phyloP scores from a whole-genome alignment of 805 yeast species.

The Starmerella etchellsii region DNA sequence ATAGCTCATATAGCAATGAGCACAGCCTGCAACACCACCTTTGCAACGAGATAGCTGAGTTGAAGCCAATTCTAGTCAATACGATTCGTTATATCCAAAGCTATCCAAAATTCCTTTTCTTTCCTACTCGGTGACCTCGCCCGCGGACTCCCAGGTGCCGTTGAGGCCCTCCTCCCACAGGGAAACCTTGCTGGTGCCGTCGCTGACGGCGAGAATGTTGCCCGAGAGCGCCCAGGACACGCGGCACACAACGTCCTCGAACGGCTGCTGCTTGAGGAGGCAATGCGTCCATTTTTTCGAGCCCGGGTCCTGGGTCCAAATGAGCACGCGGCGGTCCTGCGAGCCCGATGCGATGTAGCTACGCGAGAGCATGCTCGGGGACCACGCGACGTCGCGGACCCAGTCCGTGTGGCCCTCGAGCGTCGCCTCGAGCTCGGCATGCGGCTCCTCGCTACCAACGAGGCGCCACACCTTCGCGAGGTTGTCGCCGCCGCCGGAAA shows the following conservation, averaged over 20 bases:
- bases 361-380: conserved; percentile 75
- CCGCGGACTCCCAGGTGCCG: conserved; percentile 97
- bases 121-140: conserved; percentile 80
- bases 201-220: conserved; percentile 84
- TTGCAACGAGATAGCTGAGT: too few relatives aligned
- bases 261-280: conserved; percentile 58
- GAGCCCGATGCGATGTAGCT: conserved; percentile 93
- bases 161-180: conserved; percentile 90
- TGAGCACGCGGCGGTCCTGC: conserved; percentile 85
- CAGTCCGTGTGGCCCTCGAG: conserved; percentile 91
- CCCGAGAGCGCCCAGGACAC: conserved; percentile 97
- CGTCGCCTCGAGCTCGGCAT: conserved; percentile 47
- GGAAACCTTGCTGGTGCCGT: conserved; percentile 92
- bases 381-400: conserved; percentile 99
- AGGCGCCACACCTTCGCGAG: conserved; percentile 82
- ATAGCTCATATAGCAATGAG: too few relatives aligned
- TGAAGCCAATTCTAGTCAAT: too few relatives aligned
- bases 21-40: too few relatives aligned
- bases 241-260: conserved; percentile 97
- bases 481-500: conserved; percentile 91
- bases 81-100: too few relatives aligned
- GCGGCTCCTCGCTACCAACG: conserved; percentile 28
- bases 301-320: conserved; percentile 65
- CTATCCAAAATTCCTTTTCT: too few relatives aligned
- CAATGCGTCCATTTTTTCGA: conserved; percentile 67